Percentiles rank a stretch among this genome's conserved stretches.
phyloP scores from a whole-genome alignment of 169 alveolate genomes.

The Miamiensis avidus region DNA sequence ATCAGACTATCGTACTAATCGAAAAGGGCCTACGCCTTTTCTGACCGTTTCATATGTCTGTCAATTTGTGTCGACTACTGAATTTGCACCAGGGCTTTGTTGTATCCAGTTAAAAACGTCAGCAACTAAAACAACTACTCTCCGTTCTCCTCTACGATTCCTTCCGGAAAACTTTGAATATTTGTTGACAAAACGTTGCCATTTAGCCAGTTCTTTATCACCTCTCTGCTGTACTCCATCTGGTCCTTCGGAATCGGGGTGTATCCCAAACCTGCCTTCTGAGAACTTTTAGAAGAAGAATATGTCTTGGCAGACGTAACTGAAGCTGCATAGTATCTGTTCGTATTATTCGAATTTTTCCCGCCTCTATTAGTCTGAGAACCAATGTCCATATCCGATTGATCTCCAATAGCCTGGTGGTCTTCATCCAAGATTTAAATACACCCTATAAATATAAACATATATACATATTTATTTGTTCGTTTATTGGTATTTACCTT shows the following conservation, averaged over 20 bases:
- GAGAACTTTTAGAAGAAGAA: constrained; percentile 63
- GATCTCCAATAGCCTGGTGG: no score
- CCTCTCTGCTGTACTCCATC: constrained; percentile 78
- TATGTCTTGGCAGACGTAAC: constrained; percentile 59
- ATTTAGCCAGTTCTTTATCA: constrained; percentile 60
- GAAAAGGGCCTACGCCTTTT: constrained; percentile 37
- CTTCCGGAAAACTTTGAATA: constrained; percentile 38
- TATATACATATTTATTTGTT: no score
- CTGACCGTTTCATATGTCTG: constrained; percentile 41
- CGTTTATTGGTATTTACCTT: neutral
- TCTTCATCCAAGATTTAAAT: no score
- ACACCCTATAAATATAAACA: no score
- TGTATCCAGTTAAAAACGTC: constrained; percentile 23
- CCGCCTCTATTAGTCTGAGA: no score
- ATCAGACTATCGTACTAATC: constrained; percentile 69
- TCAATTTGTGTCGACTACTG: constrained; percentile 15
- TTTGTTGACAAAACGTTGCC: constrained; percentile 65
- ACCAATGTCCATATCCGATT: no score
- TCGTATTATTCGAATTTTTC: no score
- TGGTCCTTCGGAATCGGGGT: constrained; percentile 72
- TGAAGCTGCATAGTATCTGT: constrained; percentile 36
- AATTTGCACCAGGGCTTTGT: constrained; percentile 11
- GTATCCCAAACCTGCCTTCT: constrained; percentile 80
- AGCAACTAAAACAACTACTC: constrained; percentile 32
- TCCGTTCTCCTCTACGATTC: constrained; percentile 28